Evolutionary conservation across 352 stramenopile species (phyloP).

Genomic region (Plasmopara halstedii): DNA sequence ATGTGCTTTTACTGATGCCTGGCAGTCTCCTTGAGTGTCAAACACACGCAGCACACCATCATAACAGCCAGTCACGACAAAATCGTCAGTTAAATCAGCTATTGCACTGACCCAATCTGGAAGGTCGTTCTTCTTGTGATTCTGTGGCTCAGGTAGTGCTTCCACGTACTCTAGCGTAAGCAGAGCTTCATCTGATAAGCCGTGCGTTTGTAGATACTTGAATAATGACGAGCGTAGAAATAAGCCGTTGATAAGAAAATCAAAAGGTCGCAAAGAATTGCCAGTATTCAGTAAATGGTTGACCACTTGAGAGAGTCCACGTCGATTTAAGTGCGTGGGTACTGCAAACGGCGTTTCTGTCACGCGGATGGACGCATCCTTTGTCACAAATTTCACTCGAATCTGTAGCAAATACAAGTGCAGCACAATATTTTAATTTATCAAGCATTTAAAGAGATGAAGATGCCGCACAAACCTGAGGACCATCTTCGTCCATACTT

Average conservation of each 20-base stretch:
- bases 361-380: conserved; percentile 79
- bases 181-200: conserved; percentile 71
- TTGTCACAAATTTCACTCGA: conserved; percentile 87
- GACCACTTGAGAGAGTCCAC: conserved; percentile 83
- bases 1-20: conserved; percentile 66
- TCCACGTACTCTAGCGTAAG: conserved; percentile 87
- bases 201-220: conserved; percentile 64
- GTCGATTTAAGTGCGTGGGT: conserved; percentile 63
- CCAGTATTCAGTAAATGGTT: conserved; percentile 75
- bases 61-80: conserved; percentile 83
- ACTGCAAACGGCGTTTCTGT: conserved; percentile 87
- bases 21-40: conserved; percentile 37
- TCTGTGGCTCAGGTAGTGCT: conserved; percentile 63
- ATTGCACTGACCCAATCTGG: conserved; percentile 86
- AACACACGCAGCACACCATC: conserved; percentile 81
- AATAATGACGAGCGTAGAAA: conserved; percentile 72
- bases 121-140: conserved; percentile 55
- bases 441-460: not conserved
- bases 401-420: conserved; percentile 30
- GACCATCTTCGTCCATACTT: not conserved
- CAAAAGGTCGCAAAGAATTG: conserved; percentile 58
- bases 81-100: conserved; percentile 21
- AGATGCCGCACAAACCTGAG: conserved; percentile 4
- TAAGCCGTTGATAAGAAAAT: conserved; percentile 74
- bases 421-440: not conserved